Evolutionary conservation across 352 stramenopile genomes (phyloP), one percentile per base, ranked within the genome.

Genomic region (Pythium angustatum): DNA sequence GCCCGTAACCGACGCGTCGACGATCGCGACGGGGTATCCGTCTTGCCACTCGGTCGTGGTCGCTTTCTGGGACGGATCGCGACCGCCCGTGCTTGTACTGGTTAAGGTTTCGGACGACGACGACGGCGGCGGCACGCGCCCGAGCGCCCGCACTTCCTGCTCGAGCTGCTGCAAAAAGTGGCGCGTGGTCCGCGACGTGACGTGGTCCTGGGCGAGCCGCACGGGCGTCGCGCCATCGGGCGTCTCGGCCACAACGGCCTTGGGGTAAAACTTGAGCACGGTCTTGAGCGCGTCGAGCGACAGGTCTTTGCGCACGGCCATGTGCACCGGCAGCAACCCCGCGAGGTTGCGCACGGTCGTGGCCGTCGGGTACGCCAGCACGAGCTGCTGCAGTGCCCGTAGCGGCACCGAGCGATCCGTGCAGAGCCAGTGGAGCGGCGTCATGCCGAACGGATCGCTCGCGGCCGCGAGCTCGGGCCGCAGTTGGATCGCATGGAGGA

Each of bases 251-350:
- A 66, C 50, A 31, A 91, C 72, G 5, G 80, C 77, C 44, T 78
- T 76, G 24, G 79, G 77, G 62, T 90, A 86, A 44, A 86, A 83
- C 60, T 88, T 77, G 45, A 93, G 58, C 41, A 93, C 69, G 53
- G 77, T 73, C 71, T 88, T 81, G 48, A 93, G 78, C 22, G 72
- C 73, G 19, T 87, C 78, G 26, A 90, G 68, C 11, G 77, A 66
- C 30, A 90, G 68, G 24, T 79, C 58, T 62, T 90, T 90, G 30
- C 74, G 68, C 41, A 93, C 62, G 24, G 84, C 84, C 31, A 93
- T 64, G 60, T 93, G 84, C 50, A 93, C 56, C 22, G 84, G 84
- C 51, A 93, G 64, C 34, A 89, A 43, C 0, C 84, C 84, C 10
- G 75, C 79, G 49, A 87, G 71, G 53, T 86, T 93, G 15, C 69